phyloP scores from a whole-genome alignment of 2,329 filamentous ascomycete species.

The Aspergillus hortae region DNA sequence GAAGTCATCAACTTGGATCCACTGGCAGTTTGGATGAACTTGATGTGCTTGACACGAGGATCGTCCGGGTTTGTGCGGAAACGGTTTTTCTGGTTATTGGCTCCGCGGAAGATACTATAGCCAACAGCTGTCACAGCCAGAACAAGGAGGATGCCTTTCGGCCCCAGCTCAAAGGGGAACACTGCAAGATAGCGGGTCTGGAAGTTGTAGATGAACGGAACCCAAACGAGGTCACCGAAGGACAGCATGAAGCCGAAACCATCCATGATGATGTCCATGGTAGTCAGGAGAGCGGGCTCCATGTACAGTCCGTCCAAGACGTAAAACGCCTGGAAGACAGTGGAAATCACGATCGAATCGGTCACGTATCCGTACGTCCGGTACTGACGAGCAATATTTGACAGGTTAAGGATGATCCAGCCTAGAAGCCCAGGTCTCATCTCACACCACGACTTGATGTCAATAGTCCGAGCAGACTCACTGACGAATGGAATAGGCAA shows the following conservation, averaged over 20 bases:
- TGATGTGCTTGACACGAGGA: slow-evolving; percentile 71
- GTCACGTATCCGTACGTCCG: slow-evolving; percentile 77
- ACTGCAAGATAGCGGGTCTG: slow-evolving; percentile 81
- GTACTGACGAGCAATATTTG: slow-evolving; percentile 85
- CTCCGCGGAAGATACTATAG: slow-evolving; percentile 90
- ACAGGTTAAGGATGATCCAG: slow-evolving; percentile 81
- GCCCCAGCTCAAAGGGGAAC: slow-evolving; percentile 76
- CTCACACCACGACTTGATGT: slow-evolving; percentile 88
- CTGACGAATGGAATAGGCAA: slow-evolving; percentile 69
- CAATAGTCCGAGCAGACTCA: slow-evolving; percentile 58
- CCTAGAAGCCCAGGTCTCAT: slow-evolving; percentile 87
- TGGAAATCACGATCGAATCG: slow-evolving; percentile 79
- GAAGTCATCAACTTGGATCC: slow-evolving; percentile 78
- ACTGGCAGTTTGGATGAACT: slow-evolving; percentile 78
- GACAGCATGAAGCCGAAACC: slow-evolving; percentile 94
- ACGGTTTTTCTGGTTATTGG: slow-evolving; percentile 91
- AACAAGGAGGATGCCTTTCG: slow-evolving; percentile 61
- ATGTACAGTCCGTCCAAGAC: slow-evolving; percentile 81
- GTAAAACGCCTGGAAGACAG: slow-evolving; percentile 74
- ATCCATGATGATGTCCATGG: slow-evolving; percentile 89
- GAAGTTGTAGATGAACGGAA: slow-evolving; percentile 82
- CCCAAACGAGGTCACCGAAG: slow-evolving; percentile 90
- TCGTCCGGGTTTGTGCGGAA: slow-evolving; percentile 87
- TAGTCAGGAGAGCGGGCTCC: slow-evolving; percentile 84
- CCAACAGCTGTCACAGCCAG: slow-evolving; percentile 65